Evolutionary conservation across 2,329 filamentous ascomycete species (phyloP).

Genomic region (Aspergillus floridensis): DNA sequence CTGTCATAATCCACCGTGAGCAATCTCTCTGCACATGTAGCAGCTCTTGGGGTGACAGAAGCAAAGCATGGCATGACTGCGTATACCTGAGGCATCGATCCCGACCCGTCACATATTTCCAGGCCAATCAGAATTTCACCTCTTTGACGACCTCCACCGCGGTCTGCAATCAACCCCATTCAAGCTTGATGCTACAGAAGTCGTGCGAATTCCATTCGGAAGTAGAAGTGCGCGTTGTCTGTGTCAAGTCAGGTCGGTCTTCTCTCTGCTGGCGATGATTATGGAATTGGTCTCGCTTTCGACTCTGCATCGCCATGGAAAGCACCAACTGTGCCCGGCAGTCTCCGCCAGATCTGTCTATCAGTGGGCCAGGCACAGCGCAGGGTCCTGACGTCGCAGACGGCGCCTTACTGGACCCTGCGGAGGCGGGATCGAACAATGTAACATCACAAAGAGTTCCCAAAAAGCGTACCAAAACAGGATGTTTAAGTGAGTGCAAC

Average conservation of each 20-base stretch:
- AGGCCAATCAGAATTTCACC: background rate
- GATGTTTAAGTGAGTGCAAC: slow-evolving; percentile 70
- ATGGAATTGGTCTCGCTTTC: slow-evolving; percentile 13
- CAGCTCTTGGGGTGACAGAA: too few relatives aligned
- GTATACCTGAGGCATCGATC: background rate
- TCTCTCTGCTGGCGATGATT: slow-evolving; percentile 6
- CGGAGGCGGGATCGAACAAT: slow-evolving; percentile 19
- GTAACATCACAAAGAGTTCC: slow-evolving; percentile 29
- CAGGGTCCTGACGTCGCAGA: slow-evolving; percentile 7
- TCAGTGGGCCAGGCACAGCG: slow-evolving; percentile 2
- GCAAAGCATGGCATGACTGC: background rate
- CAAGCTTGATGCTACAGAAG: background rate
- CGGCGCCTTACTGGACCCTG: slow-evolving; percentile 1
- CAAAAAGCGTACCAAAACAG: slow-evolving; percentile 82
- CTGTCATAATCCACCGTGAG: too few relatives aligned
- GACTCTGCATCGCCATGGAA: slow-evolving; percentile 12
- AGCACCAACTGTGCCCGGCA: slow-evolving; percentile 9
- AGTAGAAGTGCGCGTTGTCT: background rate
- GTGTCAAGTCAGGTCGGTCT: background rate
- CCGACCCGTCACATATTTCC: background rate
- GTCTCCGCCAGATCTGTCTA: slow-evolving; percentile 1
- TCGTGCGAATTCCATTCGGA: background rate
- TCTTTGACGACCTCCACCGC: background rate
- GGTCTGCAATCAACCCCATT: background rate
- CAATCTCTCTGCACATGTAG: too few relatives aligned